phyloP scores from a whole-genome alignment of 139 green algal genomes.

The Bryopsis sp. region DNA sequence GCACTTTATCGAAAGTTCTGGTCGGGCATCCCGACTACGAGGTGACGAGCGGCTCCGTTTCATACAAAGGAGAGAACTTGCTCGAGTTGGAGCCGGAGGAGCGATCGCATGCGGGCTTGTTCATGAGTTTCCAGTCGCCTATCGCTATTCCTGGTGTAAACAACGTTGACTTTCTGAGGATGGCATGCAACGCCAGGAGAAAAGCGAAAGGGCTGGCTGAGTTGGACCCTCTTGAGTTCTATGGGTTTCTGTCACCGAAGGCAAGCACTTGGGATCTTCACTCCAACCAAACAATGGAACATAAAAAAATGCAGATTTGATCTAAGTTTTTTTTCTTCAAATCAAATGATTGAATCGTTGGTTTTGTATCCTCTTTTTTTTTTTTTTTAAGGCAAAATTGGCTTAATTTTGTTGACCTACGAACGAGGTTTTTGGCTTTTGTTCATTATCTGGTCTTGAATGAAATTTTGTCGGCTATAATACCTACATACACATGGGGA shows the following conservation, averaged over 20 bases:
- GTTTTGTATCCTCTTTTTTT: too few relatives aligned
- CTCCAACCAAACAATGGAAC: conserved; percentile 6
- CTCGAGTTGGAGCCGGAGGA: conserved; percentile 90
- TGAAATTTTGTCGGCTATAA: not conserved
- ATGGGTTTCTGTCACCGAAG: conserved; percentile 89
- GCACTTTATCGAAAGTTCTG: conserved; percentile 89
- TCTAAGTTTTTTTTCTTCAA: too few relatives aligned
- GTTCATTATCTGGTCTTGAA: too few relatives aligned
- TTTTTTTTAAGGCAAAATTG: too few relatives aligned
- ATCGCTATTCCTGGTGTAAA: conserved; percentile 92
- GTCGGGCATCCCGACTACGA: conserved; percentile 97
- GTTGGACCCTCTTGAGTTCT: conserved; percentile 98
- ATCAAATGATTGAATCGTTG: too few relatives aligned
- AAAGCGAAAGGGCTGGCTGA: conserved; percentile 69
- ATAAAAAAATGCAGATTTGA: too few relatives aligned
- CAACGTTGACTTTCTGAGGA: conserved; percentile 95
- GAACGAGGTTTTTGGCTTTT: too few relatives aligned
- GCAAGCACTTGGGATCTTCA: conserved; percentile 21
- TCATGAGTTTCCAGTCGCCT: conserved; percentile 90
- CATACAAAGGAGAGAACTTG: conserved; percentile 88
- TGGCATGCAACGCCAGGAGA: conserved; percentile 82
- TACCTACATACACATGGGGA: too few relatives aligned
- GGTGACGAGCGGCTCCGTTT: conserved; percentile 72
- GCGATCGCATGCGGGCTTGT: conserved; percentile 78
- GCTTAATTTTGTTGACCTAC: too few relatives aligned